Evolutionary conservation across 1,284 basidiomycete genomes (phyloP), one percentile per base, ranked within the genome.

Genomic region (Inonotus obliquus): DNA sequence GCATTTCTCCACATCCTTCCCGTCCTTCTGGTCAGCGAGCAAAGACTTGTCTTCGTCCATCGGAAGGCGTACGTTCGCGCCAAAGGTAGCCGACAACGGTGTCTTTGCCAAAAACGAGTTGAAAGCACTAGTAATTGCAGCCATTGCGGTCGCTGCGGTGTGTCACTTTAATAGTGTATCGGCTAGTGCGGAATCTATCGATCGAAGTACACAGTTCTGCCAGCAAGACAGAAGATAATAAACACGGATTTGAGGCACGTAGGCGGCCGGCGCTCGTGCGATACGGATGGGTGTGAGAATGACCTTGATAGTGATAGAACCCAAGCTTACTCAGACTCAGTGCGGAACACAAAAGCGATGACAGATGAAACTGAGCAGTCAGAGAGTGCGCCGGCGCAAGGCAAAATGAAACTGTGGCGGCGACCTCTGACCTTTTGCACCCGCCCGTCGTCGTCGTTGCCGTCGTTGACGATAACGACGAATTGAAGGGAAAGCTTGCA

Each of bases 1-100:
- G 69, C 87, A 90, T 74, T 74, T 82, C 56, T 76, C 77, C 9
- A 66, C 67, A 7, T 63, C 65, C 13, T 64, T 63, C 10, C 67
- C 62, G 48, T 72, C 68, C 65, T 63, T 68, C 2, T 68, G 65
- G 1, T 66, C 67, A 1, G 64, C 57, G 60, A 71, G 66, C 17
- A 80, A 68, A 4, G 77, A 74, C 59, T 80, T 78, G 56, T 76
- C 66, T 7, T 66, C 65, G 10, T 63, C 64, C 17, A 64, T 49
- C 19, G 71, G 69, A 14, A 74, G 65, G 51, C 68, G 68, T 48
- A 72, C 69, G 45, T 61, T 64, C 25, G 59, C 41, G 37, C 38
- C 59, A 47, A 64, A 64, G 13, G 59, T 37, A 13, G 48, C 59
- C 5, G 63, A 64, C 23, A 64, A 48, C 4, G 63, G 63, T 32